phyloP scores from a whole-genome alignment of 2,329 filamentous ascomycete genomes.

The Penicillium sp. region DNA sequence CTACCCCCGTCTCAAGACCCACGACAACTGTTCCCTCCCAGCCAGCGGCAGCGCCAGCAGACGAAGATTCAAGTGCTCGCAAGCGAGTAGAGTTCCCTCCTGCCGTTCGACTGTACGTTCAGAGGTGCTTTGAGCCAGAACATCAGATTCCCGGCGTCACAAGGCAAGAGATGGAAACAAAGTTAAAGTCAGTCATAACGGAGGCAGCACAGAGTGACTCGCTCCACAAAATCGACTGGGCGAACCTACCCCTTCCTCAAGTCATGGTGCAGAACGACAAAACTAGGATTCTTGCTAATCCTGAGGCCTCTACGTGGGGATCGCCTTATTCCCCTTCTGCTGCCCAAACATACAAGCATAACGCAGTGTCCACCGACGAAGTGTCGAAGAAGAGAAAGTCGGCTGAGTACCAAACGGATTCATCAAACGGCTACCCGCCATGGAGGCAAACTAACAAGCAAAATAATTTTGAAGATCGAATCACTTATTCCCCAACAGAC shows the following conservation, averaged over 20 bases:
- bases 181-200: slow-evolving; percentile 84
- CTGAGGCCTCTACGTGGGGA: slow-evolving; percentile 45
- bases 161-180: slow-evolving; percentile 76
- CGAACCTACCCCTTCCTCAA: slow-evolving; percentile 81
- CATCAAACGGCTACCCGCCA: slow-evolving; percentile 62
- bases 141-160: slow-evolving; percentile 69
- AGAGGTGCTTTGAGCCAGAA: slow-evolving; percentile 80
- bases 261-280: slow-evolving; percentile 77
- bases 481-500: slow-evolving; percentile 65
- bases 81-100: slow-evolving; percentile 75
- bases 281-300: slow-evolving; percentile 53
- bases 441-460: slow-evolving; percentile 75
- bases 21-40: slow-evolving; percentile 21
- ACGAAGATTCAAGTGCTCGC: slow-evolving; percentile 35
- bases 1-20: slow-evolving; percentile 30
- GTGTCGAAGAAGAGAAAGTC: slow-evolving; percentile 82
- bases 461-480: slow-evolving; percentile 72
- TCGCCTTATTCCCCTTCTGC: slow-evolving; percentile 24
- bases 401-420: slow-evolving; percentile 61
- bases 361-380: slow-evolving; percentile 30
- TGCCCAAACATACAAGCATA: slow-evolving; percentile 28
- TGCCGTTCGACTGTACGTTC: slow-evolving; percentile 85
- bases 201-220: slow-evolving; percentile 75
- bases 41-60: slow-evolving; percentile 44
- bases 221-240: slow-evolving; percentile 81